phyloP scores from a whole-genome alignment of 345 rosid genomes.

The Corchorus capsularis region DNA sequence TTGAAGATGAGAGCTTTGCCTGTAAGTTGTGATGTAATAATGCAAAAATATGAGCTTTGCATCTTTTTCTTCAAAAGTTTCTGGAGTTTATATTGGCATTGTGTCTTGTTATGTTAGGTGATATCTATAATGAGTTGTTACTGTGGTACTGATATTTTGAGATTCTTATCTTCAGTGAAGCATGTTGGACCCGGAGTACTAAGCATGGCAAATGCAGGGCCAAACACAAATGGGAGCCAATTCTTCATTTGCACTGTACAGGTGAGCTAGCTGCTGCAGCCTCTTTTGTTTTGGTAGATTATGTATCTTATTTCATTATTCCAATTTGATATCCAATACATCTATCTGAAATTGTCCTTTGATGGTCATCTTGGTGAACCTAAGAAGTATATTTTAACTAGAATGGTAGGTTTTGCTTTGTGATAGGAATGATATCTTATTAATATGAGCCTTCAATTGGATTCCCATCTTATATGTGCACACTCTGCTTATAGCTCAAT shows the following conservation, averaged over 20 bases:
- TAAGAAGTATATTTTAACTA: neutral
- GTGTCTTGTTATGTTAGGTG: neutral
- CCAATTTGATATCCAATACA: neutral
- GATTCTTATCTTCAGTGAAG: constrained; percentile 56
- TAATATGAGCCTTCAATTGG: neutral
- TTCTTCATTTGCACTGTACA: constrained; percentile 88
- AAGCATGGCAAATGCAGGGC: constrained; percentile 98
- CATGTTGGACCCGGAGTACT: constrained; percentile 85
- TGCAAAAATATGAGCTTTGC: neutral
- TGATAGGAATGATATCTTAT: neutral
- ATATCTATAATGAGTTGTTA: constrained; percentile 1
- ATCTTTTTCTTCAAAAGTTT: neutral
- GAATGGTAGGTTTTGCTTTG: neutral
- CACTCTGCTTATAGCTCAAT: neutral
- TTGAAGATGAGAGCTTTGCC: constrained; percentile 79
- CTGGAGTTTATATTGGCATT: constrained; percentile 4
- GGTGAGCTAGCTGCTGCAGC: constrained; percentile 41
- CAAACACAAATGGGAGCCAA: constrained; percentile 92
- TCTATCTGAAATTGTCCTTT: neutral
- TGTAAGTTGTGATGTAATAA: constrained; percentile 44
- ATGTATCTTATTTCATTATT: neutral
- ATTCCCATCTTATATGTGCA: neutral
- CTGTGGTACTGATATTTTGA: constrained; percentile 8
- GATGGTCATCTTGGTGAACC: constrained; percentile 5
- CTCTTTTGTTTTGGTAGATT: constrained; percentile 10